phyloP scores from a whole-genome alignment of 2,329 filamentous ascomycete species.

The Talaromyces sp. region DNA sequence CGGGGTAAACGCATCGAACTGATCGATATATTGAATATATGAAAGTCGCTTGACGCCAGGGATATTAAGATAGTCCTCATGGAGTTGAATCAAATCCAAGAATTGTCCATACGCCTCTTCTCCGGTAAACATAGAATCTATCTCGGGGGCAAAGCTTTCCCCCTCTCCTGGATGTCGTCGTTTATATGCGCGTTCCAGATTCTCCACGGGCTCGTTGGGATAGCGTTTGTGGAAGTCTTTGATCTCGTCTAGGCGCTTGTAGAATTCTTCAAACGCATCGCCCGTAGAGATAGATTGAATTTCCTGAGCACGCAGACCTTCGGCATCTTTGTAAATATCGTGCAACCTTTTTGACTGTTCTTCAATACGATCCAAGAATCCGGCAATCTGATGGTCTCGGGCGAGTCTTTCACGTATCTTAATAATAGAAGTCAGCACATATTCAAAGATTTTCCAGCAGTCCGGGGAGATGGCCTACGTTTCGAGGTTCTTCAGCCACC shows the following conservation, averaged over 20 bases:
- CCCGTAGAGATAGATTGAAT: slow-evolving; percentile 78
- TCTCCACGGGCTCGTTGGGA: slow-evolving; percentile 91
- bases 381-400: slow-evolving; percentile 85
- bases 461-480: slow-evolving; percentile 55
- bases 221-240: slow-evolving; percentile 88
- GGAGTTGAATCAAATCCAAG: slow-evolving; percentile 78
- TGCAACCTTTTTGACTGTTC: slow-evolving; percentile 77
- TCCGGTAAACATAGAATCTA: slow-evolving; percentile 91
- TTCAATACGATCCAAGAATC: slow-evolving; percentile 83
- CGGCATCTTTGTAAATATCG: slow-evolving; percentile 77
- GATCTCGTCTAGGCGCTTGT: slow-evolving; percentile 75
- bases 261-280: slow-evolving; percentile 87
- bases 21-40: slow-evolving; percentile 89
- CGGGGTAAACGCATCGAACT: slow-evolving; percentile 80
- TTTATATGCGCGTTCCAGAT: slow-evolving; percentile 89
- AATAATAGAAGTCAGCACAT: slow-evolving; percentile 21
- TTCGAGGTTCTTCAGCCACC: slow-evolving; percentile 80
- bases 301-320: slow-evolving; percentile 70
- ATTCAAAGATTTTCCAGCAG: not conserved
- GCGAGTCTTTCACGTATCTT: slow-evolving; percentile 85
- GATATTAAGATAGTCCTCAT: slow-evolving; percentile 88
- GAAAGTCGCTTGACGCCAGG: slow-evolving; percentile 78
- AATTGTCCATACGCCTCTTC: slow-evolving; percentile 92
- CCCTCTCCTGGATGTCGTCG: slow-evolving; percentile 63
- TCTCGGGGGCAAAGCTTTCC: slow-evolving; percentile 61